A percentile compares a stretch with the other conserved stretches of the same genome.
These are phyloP conservation scores for Aureoboletus auriporus DNA, from an alignment of 768 basidiomycete genomes.

Conservation along the genomic window DNA sequence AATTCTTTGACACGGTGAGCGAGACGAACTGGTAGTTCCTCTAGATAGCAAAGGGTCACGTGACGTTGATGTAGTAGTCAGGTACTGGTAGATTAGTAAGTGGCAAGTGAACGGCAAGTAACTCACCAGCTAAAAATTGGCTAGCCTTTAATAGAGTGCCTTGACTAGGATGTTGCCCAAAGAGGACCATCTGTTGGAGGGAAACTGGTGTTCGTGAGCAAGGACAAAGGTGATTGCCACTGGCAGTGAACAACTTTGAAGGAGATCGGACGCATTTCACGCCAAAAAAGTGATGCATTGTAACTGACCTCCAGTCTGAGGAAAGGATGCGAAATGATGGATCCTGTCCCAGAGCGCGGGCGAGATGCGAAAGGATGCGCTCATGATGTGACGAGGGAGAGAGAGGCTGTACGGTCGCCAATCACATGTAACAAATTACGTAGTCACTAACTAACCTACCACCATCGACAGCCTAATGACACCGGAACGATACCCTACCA, in stretches of 20 bases:
- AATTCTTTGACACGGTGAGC: slow-evolving; percentile 96
- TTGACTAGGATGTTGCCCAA: slow-evolving; percentile 93
- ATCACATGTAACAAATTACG: slow-evolving; percentile 6
- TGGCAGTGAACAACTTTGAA: too few relatives aligned
- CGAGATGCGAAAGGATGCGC: slow-evolving; percentile 62
- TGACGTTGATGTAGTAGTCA: neutral
- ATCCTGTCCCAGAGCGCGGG: slow-evolving; percentile 84
- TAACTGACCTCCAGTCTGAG: slow-evolving; percentile 81
- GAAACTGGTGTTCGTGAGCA: slow-evolving; percentile 59
- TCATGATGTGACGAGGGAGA: slow-evolving; percentile 27
- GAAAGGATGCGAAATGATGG: slow-evolving; percentile 87
- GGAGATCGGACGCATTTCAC: neutral
- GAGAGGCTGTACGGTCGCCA: too few relatives aligned
- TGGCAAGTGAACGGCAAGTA: too few relatives aligned
- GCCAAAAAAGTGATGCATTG: neutral
- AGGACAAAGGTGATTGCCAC: too few relatives aligned
- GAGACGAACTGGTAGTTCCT: slow-evolving; percentile 92
- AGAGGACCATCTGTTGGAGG: slow-evolving; percentile 95
- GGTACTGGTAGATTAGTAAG: too few relatives aligned
- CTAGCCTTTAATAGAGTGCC: slow-evolving; percentile 91
- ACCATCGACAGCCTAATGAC: too few relatives aligned
- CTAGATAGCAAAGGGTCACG: slow-evolving; percentile 31
- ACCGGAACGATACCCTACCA: too few relatives aligned
- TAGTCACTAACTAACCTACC: slow-evolving; percentile 1
- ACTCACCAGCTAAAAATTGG: slow-evolving; percentile 77